These are phyloP conservation scores for Trametes gibbosa DNA, from an alignment of 768 basidiomycete genomes.

Conservation along the genomic window DNA sequence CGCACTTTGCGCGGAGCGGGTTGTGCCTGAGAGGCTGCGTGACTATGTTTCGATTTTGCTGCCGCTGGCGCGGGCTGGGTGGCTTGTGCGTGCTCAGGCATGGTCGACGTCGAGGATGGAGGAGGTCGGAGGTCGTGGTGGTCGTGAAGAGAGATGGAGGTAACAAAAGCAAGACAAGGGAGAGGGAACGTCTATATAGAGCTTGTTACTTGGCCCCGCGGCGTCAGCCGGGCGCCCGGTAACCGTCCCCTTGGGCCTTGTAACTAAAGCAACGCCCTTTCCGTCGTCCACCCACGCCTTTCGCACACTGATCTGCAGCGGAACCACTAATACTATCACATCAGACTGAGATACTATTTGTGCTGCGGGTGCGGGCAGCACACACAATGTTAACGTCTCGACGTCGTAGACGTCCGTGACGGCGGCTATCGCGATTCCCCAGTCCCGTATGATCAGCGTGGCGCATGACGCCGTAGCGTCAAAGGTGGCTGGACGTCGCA, in stretches of 20 bases:
- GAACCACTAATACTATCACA: neutral
- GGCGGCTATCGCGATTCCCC: neutral
- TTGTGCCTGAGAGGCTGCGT: slow-evolving; percentile 43
- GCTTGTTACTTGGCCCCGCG: slow-evolving; percentile 17
- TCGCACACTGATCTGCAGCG: slow-evolving; percentile 20
- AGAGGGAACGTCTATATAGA: slow-evolving; percentile 13
- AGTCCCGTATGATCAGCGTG: neutral
- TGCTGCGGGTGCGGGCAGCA: too few species aligned
- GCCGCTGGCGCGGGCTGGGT: slow-evolving; percentile 22
- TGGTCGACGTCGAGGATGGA: slow-evolving; percentile 5
- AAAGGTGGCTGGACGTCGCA: neutral
- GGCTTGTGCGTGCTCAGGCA: slow-evolving; percentile 26
- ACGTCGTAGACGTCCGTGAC: neutral
- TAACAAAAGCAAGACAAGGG: slow-evolving; percentile 13
- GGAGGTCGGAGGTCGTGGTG: neutral
- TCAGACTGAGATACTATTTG: too few species aligned
- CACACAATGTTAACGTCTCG: neutral
- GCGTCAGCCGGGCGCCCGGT: slow-evolving; percentile 7
- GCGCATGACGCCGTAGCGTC: neutral
- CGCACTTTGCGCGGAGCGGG: slow-evolving; percentile 78
- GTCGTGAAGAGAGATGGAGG: slow-evolving; percentile 4
- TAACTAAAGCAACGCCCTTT: slow-evolving; percentile 13
- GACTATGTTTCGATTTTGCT: slow-evolving; percentile 43
- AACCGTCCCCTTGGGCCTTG: slow-evolving; percentile 1
- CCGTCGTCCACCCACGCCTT: neutral